These are phyloP conservation scores for Grosmannia serpens DNA, from an alignment of 2,329 filamentous ascomycete species.

Conservation along the genomic window DNA sequence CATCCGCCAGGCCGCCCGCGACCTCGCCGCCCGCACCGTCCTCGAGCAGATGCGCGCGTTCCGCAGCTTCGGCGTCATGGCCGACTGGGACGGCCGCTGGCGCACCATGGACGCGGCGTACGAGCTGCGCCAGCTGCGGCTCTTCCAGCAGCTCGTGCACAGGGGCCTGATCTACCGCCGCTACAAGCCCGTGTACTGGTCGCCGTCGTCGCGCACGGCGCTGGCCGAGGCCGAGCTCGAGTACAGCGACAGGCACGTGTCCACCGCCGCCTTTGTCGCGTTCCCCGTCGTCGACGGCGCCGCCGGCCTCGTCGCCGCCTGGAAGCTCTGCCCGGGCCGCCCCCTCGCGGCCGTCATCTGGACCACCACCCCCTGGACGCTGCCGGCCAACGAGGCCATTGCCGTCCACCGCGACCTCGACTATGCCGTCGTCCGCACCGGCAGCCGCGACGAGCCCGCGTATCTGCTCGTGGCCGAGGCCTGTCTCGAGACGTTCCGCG, in stretches of 20 bases:
- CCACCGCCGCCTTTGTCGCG: slow-evolving; percentile 64
- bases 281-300: slow-evolving; percentile 53
- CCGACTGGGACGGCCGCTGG: slow-evolving; percentile 67
- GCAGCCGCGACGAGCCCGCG: slow-evolving; percentile 30
- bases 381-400: slow-evolving; percentile 86
- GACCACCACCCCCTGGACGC: slow-evolving; percentile 97
- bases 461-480: slow-evolving; percentile 62
- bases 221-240: slow-evolving; percentile 78
- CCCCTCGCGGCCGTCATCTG: slow-evolving; percentile 75
- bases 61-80: slow-evolving; percentile 64
- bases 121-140: slow-evolving; percentile 60
- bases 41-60: slow-evolving; percentile 64
- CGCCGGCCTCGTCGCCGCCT: not conserved
- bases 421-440: slow-evolving; percentile 50
- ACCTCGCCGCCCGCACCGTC: slow-evolving; percentile 57
- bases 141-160: slow-evolving; percentile 66
- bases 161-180: slow-evolving; percentile 65
- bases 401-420: slow-evolving; percentile 64
- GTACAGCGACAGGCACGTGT: slow-evolving; percentile 65
- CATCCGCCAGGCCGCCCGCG: slow-evolving; percentile 52
- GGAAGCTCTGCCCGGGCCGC: not conserved
- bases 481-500: slow-evolving; percentile 48
- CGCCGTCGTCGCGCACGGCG: slow-evolving; percentile 64
- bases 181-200: slow-evolving; percentile 82
- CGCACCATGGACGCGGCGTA: slow-evolving; percentile 68